These are phyloP conservation scores for Hanseniaspora uvarum DNA, from an alignment of 1,139 yeast genomes.

Conservation along the genomic window DNA sequence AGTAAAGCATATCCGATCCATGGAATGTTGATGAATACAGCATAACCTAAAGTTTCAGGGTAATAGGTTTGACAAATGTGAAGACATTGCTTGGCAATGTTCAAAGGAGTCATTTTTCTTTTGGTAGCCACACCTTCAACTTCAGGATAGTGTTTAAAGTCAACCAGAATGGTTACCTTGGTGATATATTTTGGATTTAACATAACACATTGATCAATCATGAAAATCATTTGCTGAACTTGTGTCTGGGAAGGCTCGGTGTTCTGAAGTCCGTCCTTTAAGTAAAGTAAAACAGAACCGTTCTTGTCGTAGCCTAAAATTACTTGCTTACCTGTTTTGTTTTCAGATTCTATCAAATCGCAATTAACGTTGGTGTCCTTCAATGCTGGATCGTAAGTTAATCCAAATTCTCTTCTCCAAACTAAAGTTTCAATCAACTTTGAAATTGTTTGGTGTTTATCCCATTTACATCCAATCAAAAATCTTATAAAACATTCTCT, in stretches of 20 bases:
- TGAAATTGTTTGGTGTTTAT: constrained; percentile 52
- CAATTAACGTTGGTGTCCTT: constrained; percentile 42
- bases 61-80: constrained; percentile 84
- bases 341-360: constrained; percentile 57
- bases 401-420: constrained; percentile 90
- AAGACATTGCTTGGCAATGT: constrained; percentile 62
- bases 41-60: constrained; percentile 84
- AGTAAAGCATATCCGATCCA: constrained; percentile 80
- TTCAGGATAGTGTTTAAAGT: constrained; percentile 62
- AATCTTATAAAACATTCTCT: constrained; percentile 80
- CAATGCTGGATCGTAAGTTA: constrained; percentile 42
- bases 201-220: constrained; percentile 79
- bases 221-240: constrained; percentile 82
- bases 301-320: constrained; percentile 80
- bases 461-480: constrained; percentile 85
- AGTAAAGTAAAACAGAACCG: constrained; percentile 73
- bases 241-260: constrained; percentile 76
- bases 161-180: constrained; percentile 74
- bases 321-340: constrained; percentile 78
- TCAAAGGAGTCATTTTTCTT: constrained; percentile 31
- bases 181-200: constrained; percentile 95
- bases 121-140: constrained; percentile 30
- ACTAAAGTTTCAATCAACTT: constrained; percentile 64
- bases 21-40: constrained; percentile 78
- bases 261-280: constrained; percentile 87